Conservation (phyloP, 2,329 filamentous ascomycete genomes). For the Penicillium sp. region DNA sequence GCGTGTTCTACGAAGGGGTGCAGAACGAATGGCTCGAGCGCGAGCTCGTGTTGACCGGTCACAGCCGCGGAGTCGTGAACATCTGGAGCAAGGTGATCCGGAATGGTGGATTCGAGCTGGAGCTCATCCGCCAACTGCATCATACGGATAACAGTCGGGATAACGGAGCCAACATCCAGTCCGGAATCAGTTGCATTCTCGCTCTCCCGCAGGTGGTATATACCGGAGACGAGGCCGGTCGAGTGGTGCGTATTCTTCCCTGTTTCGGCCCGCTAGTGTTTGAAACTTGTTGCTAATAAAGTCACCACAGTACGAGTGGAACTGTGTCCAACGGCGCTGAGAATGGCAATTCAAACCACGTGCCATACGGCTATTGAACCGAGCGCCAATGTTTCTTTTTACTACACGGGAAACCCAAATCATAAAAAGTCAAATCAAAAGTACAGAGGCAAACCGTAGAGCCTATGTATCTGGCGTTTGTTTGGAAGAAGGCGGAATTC, state of each 20-base stretch:
- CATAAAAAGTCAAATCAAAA: slow-evolving; percentile 6
- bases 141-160: slow-evolving; percentile 73
- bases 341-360: slow-evolving; percentile 4
- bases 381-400: background rate
- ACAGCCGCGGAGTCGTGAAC: slow-evolving; percentile 82
- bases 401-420: background rate
- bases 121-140: slow-evolving; percentile 80
- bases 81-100: slow-evolving; percentile 64
- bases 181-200: slow-evolving; percentile 83
- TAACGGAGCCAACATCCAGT: slow-evolving; percentile 60
- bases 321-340: slow-evolving; percentile 59
- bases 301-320: slow-evolving; percentile 60
- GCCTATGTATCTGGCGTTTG: background rate
- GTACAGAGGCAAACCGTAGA: background rate
- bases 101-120: slow-evolving; percentile 73
- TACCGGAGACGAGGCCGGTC: slow-evolving; percentile 90
- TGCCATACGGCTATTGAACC: slow-evolving; percentile 19
- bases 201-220: slow-evolving; percentile 85
- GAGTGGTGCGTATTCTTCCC: slow-evolving; percentile 70
- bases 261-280: background rate
- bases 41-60: slow-evolving; percentile 86
- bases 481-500: slow-evolving; percentile 4
- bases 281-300: slow-evolving; percentile 27
- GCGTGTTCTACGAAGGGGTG: slow-evolving; percentile 90
- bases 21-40: slow-evolving; percentile 92